Percentiles rank a stretch among this genome's conserved stretches.
phyloP scores from a whole-genome alignment of 495 filamentous ascomycete genomes.

The Hypoxylon fuscum region DNA sequence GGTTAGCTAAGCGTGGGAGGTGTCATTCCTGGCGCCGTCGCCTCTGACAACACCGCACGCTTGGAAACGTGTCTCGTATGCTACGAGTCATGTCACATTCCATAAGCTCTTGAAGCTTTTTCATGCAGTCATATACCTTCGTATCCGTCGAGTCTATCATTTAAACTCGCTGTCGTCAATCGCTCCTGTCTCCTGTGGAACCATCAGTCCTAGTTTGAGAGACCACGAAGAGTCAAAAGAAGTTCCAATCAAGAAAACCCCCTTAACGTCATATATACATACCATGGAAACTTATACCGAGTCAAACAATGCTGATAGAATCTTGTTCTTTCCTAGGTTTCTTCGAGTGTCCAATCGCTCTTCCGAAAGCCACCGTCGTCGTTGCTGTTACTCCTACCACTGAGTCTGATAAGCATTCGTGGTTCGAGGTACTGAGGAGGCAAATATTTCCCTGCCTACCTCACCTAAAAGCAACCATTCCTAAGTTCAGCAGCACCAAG shows the following conservation, averaged over 20 bases:
- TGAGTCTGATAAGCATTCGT: slow-evolving; percentile 22
- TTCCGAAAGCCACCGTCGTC: slow-evolving; percentile 21
- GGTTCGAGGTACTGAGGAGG: slow-evolving; percentile 37
- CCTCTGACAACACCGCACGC: slow-evolving; percentile 43
- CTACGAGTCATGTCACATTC: slow-evolving; percentile 41
- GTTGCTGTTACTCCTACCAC: slow-evolving; percentile 14
- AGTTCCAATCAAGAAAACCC: neutral
- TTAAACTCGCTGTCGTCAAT: slow-evolving; percentile 22
- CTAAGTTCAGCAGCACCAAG: slow-evolving; percentile 36
- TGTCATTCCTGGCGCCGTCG: slow-evolving; percentile 37
- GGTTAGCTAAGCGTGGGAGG: slow-evolving; percentile 34
- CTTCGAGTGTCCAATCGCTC: slow-evolving; percentile 34
- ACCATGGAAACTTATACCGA: slow-evolving; percentile 41
- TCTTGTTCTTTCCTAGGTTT: slow-evolving; percentile 39
- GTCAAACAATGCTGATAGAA: slow-evolving; percentile 44
- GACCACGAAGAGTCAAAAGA: neutral
- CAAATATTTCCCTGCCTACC: slow-evolving; percentile 43
- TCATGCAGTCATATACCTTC: slow-evolving; percentile 30
- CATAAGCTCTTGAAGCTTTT: slow-evolving; percentile 18
- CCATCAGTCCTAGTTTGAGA: slow-evolving; percentile 5
- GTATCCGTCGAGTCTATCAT: slow-evolving; percentile 11
- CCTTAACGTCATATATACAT: no score
- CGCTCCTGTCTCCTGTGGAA: slow-evolving; percentile 1
- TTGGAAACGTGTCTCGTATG: slow-evolving; percentile 41
- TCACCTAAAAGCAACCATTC: slow-evolving; percentile 28